Base-by-base conservation (phyloP, 495 filamentous ascomycete genomes). In the Letharia lupina region DNA sequence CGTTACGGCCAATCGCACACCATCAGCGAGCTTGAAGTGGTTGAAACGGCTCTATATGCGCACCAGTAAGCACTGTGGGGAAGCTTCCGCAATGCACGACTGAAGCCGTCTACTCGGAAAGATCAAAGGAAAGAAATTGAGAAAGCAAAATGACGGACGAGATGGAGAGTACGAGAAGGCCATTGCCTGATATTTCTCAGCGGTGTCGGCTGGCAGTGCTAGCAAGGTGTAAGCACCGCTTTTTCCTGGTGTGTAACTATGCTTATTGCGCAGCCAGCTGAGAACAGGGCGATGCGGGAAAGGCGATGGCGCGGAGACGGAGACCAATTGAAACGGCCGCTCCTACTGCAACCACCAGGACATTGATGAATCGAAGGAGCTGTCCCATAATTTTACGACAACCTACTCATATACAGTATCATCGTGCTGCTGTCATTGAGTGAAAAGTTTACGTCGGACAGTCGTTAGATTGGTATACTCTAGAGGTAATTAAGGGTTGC, bases 231-330 rank as follows among this genome's bases (percentile, higher is more conserved):
- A 56, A 56, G 52, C 52, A 56, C 52, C 5, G 52, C 1, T 35
- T 35, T 54, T 54, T 0, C 15, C 28, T 35, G 28, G 28, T 56
- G 52, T 52, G 28, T 23, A 28, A 28, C 23, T 28, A 16, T 48
- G 48, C 48, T 28, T 52, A 52, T 35, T 56, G 52, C 52, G 52
- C 28, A 56, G 52, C 31, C 23, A 28, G 23, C 23, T 28, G 23
- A 54, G 15, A 35, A 56, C 28, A 56, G 52, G 52, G 52, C 52
- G 52, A 56, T 56, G 52, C 52, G 52, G 52, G 52, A 28, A 31
- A 6, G 48, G 48, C n/a, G 23, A 56, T 20, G 52, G 52, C 52
- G 52, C 52, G 28, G 52, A 35, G 31, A 56, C 52, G 52, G 28
- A 18, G 52, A 18, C 52, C 52, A 56, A 56, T 56, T 35, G 13